These are phyloP conservation scores for Elongisporangium senticosum DNA, from an alignment of 352 stramenopile genomes.

Conservation along the genomic window DNA sequence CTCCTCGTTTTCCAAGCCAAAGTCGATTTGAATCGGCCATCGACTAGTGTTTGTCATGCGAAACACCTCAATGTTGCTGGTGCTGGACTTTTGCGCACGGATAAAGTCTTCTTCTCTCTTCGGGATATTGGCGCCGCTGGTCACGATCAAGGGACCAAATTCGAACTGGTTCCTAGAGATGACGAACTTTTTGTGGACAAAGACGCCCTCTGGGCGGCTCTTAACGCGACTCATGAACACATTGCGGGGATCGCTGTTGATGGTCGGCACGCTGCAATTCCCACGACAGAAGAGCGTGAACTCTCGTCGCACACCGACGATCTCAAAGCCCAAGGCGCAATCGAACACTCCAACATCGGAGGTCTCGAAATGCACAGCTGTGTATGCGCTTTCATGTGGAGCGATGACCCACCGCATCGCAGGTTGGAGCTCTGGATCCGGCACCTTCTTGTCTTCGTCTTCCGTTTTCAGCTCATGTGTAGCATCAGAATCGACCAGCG, in stretches of 20 bases:
- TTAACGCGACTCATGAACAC: slow-evolving; percentile 94
- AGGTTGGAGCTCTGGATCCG: background rate
- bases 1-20: slow-evolving; percentile 27
- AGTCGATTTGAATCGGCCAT: slow-evolving; percentile 68
- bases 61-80: slow-evolving; percentile 87
- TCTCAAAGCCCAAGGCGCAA: slow-evolving; percentile 86
- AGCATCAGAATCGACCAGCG: background rate
- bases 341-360: slow-evolving; percentile 77
- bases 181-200: slow-evolving; percentile 91
- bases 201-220: slow-evolving; percentile 43
- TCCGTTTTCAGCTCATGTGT: slow-evolving; percentile 2
- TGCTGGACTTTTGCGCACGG: slow-evolving; percentile 35
- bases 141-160: slow-evolving; percentile 89
- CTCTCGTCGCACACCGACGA: slow-evolving; percentile 80
- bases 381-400: slow-evolving; percentile 40
- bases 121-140: slow-evolving; percentile 11
- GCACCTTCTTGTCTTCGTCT: background rate
- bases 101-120: slow-evolving; percentile 44
- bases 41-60: slow-evolving; percentile 88
- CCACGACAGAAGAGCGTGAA: slow-evolving; percentile 82
- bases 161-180: slow-evolving; percentile 87
- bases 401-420: slow-evolving; percentile 70
- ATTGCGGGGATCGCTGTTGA: slow-evolving; percentile 91
- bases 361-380: slow-evolving; percentile 83
- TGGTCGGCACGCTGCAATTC: slow-evolving; percentile 82